A percentile compares a stretch with the other conserved stretches of the same genome.
Evolutionary conservation across 169 alveolate genomes (phyloP).

Genomic region (Plasmodium falciparum): DNA sequence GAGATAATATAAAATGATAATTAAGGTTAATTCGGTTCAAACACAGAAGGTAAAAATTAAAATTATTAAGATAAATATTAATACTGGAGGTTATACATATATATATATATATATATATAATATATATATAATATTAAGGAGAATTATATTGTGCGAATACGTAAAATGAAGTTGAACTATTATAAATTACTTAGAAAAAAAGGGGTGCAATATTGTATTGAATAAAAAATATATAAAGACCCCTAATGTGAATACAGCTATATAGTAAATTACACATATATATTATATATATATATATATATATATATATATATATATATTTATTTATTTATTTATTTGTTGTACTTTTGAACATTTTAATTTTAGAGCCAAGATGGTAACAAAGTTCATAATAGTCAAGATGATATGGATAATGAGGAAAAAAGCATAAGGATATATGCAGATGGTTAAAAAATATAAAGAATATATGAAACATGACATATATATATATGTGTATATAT

Average conservation of each 20-base stretch:
- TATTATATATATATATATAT: not conserved
- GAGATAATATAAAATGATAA: conserved; percentile 75
- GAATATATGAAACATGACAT: not conserved
- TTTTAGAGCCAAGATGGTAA: conserved; percentile 29
- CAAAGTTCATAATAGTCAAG: conserved; percentile 1
- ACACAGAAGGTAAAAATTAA: conserved; percentile 56
- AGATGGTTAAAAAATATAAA: conserved; percentile 62
- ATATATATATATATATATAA: not conserved
- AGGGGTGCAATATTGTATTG: too few relatives aligned
- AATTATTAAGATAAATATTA: not conserved
- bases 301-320: not conserved
- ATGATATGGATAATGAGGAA: conserved; percentile 11
- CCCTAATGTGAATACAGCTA: not conserved
- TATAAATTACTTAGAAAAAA: too few relatives aligned
- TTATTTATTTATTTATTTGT: not conserved
- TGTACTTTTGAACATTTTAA: not conserved
- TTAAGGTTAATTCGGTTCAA: conserved; percentile 72
- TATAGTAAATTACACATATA: not conserved
- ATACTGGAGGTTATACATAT: not conserved
- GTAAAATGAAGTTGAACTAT: too few relatives aligned
- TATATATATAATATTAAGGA: too few relatives aligned
- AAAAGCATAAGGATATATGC: conserved; percentile 66
- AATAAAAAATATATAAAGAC: too few relatives aligned
- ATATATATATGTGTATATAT: not conserved
- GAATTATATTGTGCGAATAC: too few relatives aligned